A percentile compares a stretch with the other conserved stretches of the same genome.
Conservation (phyloP, 2,329 filamentous ascomycete species). For the Talaromyces atroroseus region DNA sequence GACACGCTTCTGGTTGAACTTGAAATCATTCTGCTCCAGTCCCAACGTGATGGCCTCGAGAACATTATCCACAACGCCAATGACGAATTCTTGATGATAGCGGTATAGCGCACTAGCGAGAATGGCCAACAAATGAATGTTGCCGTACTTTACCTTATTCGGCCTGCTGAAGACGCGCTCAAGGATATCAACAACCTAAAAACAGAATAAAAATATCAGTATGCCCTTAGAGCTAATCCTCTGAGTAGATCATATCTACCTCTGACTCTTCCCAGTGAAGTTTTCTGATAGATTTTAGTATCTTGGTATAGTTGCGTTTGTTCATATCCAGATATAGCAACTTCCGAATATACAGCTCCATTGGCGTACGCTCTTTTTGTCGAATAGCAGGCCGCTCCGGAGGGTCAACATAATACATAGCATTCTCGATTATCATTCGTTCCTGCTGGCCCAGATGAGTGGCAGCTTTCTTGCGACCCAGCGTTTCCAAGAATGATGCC, state of each 20-base stretch:
- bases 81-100: constrained; percentile 86
- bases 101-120: constrained; percentile 82
- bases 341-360: constrained; percentile 88
- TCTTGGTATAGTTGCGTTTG: constrained; percentile 87
- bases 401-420: constrained; percentile 95
- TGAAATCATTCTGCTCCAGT: constrained; percentile 93
- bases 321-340: constrained; percentile 90
- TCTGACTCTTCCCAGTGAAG: constrained; percentile 96
- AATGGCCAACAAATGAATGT: constrained; percentile 87
- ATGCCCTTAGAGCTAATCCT: background rate
- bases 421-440: constrained; percentile 97
- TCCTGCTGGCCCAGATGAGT: constrained; percentile 94
- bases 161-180: constrained; percentile 94
- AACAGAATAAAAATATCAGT: constrained; percentile 1
- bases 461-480: constrained; percentile 92
- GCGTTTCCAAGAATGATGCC: constrained; percentile 86
- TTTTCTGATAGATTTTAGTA: constrained; percentile 88
- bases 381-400: constrained; percentile 89
- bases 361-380: constrained; percentile 91
- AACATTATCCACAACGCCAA: constrained; percentile 85
- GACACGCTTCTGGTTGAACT: constrained; percentile 89
- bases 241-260: constrained; percentile 35
- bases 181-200: constrained; percentile 63
- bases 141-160: constrained; percentile 95
- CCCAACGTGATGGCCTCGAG: constrained; percentile 83